Evolutionary conservation across 371 early-diverging fungal genomes (phyloP), one percentile per base, ranked within the genome.

Genomic region (Circinella minor): DNA sequence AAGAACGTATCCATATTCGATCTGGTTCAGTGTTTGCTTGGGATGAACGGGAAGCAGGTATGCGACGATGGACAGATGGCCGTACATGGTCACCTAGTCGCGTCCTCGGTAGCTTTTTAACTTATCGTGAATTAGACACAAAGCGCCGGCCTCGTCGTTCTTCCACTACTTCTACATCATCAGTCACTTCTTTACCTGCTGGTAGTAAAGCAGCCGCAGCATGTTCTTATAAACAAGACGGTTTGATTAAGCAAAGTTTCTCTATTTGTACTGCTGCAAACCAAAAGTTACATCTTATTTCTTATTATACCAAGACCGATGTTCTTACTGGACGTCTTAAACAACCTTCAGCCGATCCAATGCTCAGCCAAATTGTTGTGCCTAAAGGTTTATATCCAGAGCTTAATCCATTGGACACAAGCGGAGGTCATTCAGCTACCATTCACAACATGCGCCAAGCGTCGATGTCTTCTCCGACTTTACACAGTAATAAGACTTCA

Each of bases 61-160:
- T 95, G 85, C 84, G 91, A 61, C 85, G 96, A n/a, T 95, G 96
- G 96, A 95, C 96, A 0, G 96, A 95, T 74, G 94, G 95, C 6
- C 81, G 88, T 36, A 89, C 90, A 13, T 94, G 95, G 96, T 92
- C 94, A 14, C 93, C 95, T 5, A 91, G 91, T n/a, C 86, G 95
- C 27, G 91, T 93, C 3, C 79, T 86, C 11, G 92, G 92, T 34
- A 90, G 90, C 66, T 93, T 93, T 65, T 74, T 93, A 49, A 90
- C 90, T 37, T 93, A 93, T 74, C 88, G 90, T 62, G 93, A 93
- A 74, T 80, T 92, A 15, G 92, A 90, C 47, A 84, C 83, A 8
- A 87, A 87, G 47, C 68, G 83, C 15, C 75, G 83, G 61, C 79
- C 81, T 17, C 79, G 85, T 36, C 79, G 81, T 36, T 55, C 78